Evolutionary conservation across 352 stramenopile genomes (phyloP), one percentile per base, ranked within the genome.

Genomic region (Chrysophaeum taylorii): DNA sequence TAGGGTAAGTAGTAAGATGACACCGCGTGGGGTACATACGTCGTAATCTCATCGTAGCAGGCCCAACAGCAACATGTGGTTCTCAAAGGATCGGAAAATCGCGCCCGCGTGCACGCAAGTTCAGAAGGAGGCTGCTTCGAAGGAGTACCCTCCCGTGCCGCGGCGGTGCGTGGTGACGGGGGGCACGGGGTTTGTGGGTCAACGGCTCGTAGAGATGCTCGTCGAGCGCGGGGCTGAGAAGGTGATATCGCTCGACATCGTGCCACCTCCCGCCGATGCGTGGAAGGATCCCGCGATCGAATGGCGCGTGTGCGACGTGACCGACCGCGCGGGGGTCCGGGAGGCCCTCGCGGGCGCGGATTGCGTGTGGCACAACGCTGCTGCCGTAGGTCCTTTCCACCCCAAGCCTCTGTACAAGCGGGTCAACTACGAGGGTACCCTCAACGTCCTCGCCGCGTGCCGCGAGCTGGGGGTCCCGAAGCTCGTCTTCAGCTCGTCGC

Each of bases 181-280:
- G 54, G 87, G 84, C 15, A 87, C 78, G 45, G 89, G 89, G n/a
- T 87, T 95, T 68, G 87, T 91, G 29, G 89, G 89, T 23, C 81
- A 76, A 25, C 83, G 89, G 7, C 75, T 95, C 41, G 89, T 94
- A 2, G 89, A 95, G 84, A 94, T 95, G 87, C 76, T 94, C 35
- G 71, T 94, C 21, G 85, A 93, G 76, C 80, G 86, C 21, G 87
- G 87, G 45, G 85, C 85, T 0, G 71, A 78, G 50, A 82, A 79
- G 35, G 89, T 95, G 37, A 82, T 93, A 60, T 88, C 80, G 15
- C 91, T 95, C 71, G 89, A 95, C 77, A 84, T 93, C 33, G 76
- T 81, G 12, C 68, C 77, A 12, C 81, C 83, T 5, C 76, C 75
- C 25, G 70, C 53, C 16, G 77, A 84, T 64, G 72, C 75, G 25